These are phyloP conservation scores for Dioscorea alata DNA, from an alignment of 106 monocot genomes.

Conservation along the genomic window DNA sequence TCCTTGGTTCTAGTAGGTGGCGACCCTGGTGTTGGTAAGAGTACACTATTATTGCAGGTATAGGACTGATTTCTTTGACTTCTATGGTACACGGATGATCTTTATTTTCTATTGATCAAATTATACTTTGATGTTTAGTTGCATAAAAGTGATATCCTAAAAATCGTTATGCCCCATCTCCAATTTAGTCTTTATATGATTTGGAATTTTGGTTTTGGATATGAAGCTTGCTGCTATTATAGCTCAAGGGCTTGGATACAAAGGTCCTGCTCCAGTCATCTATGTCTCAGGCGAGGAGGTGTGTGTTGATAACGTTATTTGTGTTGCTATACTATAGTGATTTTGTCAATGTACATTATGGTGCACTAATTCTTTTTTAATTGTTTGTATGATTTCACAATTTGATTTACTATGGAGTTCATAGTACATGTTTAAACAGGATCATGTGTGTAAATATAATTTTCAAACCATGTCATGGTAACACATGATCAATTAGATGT, in stretches of 20 bases:
- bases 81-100: not conserved
- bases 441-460: too few species aligned
- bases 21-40: slow-evolving; percentile 99
- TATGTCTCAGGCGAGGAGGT: slow-evolving; percentile 99
- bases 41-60: slow-evolving; percentile 94
- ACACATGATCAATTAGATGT: too few species aligned
- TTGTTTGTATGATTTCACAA: too few species aligned
- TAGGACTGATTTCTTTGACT: not conserved
- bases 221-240: slow-evolving; percentile 76
- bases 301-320: slow-evolving; percentile 12
- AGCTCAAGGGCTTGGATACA: slow-evolving; percentile 33
- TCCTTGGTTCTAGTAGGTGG: slow-evolving; percentile 95
- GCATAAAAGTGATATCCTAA: not conserved
- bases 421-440: too few species aligned
- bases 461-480: too few species aligned
- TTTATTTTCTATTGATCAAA: not conserved
- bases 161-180: not conserved
- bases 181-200: slow-evolving; percentile 2
- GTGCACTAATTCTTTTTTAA: too few species aligned
- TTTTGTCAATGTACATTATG: too few species aligned
- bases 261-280: slow-evolving; percentile 47
- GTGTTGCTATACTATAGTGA: too few species aligned
- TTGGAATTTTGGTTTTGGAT: slow-evolving; percentile 14
- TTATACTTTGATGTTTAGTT: not conserved
- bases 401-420: too few species aligned